Evolutionary conservation across 495 filamentous ascomycete species (phyloP).

Genomic region (Penicillium pulvis): DNA sequence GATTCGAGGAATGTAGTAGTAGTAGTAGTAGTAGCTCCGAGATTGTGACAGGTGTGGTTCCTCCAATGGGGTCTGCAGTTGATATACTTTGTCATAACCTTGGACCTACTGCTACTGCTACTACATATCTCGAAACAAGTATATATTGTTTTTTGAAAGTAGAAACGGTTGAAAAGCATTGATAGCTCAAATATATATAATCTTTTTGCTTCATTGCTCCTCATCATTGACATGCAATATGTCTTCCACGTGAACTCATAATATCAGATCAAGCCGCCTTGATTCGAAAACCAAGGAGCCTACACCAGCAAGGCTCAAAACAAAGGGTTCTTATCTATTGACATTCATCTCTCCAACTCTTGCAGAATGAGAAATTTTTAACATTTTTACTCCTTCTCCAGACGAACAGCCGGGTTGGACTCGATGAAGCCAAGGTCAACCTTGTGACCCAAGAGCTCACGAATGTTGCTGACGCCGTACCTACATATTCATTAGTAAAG

Average conservation of each 20-base stretch:
- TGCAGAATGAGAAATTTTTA: slow-evolving; percentile 2
- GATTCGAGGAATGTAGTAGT: neutral
- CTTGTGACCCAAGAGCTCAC: slow-evolving; percentile 83
- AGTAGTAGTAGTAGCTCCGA: too few species aligned
- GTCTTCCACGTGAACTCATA: slow-evolving; percentile 32
- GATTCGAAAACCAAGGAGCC: slow-evolving; percentile 3
- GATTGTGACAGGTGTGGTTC: too few species aligned
- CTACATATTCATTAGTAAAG: slow-evolving; percentile 27
- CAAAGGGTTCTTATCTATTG: slow-evolving; percentile 26
- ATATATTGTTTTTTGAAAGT: too few species aligned
- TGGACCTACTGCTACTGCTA: neutral
- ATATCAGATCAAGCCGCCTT: slow-evolving; percentile 16
- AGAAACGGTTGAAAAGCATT: neutral
- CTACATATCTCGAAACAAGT: too few species aligned
- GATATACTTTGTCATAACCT: too few species aligned
- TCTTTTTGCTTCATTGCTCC: slow-evolving; percentile 29
- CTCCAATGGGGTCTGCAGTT: too few species aligned
- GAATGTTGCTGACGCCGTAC: slow-evolving; percentile 81
- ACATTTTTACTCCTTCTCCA: slow-evolving; percentile 66
- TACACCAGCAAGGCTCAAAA: slow-evolving; percentile 27
- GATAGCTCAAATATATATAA: slow-evolving; percentile 4
- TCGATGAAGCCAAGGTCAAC: slow-evolving; percentile 81
- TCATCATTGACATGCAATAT: slow-evolving; percentile 34
- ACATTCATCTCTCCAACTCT: slow-evolving; percentile 15
- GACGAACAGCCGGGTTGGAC: slow-evolving; percentile 76